phyloP scores from a whole-genome alignment of 1,284 basidiomycete species.

The Trichosporon faecale region DNA sequence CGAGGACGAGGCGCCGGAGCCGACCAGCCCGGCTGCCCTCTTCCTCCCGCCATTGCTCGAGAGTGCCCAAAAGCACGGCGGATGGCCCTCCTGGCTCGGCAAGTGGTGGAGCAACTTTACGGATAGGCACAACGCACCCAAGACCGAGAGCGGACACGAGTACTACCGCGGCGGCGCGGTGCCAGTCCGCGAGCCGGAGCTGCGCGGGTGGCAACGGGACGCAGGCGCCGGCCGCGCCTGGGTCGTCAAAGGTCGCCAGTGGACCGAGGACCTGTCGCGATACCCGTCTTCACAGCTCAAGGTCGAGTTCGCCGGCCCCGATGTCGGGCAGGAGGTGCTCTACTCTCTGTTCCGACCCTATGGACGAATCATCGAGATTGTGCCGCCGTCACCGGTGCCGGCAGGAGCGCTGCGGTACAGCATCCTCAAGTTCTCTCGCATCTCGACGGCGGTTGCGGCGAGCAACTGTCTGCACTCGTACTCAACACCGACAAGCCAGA shows the following conservation, averaged over 20 bases:
- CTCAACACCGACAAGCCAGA: constrained; percentile 51
- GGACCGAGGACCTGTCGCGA: constrained; percentile 83
- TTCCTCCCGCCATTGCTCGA: constrained; percentile 44
- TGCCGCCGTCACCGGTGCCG: constrained; percentile 62
- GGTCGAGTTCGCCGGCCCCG: constrained; percentile 81
- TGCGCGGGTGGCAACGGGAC: constrained; percentile 26
- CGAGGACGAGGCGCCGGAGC: constrained; percentile 25
- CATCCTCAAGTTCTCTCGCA: constrained; percentile 61
- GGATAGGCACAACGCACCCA: background rate
- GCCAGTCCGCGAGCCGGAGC: constrained; percentile 10
- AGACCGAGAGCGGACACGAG: constrained; percentile 18
- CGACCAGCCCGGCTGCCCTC: constrained; percentile 35
- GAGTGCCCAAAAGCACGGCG: constrained; percentile 43
- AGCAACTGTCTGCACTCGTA: constrained; percentile 81
- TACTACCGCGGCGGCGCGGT: constrained; percentile 20
- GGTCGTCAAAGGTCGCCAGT: constrained; percentile 77
- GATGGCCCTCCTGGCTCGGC: constrained; percentile 50
- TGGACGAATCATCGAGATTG: constrained; percentile 71
- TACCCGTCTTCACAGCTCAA: constrained; percentile 70
- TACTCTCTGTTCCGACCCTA: constrained; percentile 61
- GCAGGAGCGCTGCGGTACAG: constrained; percentile 67
- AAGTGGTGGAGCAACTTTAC: constrained; percentile 39
- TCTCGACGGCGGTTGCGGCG: constrained; percentile 73
- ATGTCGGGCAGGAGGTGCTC: constrained; percentile 68
- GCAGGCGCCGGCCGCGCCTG: constrained; percentile 62